Base-by-base conservation (phyloP, 768 basidiomycete species). In the Boletus pseudopeckii region DNA sequence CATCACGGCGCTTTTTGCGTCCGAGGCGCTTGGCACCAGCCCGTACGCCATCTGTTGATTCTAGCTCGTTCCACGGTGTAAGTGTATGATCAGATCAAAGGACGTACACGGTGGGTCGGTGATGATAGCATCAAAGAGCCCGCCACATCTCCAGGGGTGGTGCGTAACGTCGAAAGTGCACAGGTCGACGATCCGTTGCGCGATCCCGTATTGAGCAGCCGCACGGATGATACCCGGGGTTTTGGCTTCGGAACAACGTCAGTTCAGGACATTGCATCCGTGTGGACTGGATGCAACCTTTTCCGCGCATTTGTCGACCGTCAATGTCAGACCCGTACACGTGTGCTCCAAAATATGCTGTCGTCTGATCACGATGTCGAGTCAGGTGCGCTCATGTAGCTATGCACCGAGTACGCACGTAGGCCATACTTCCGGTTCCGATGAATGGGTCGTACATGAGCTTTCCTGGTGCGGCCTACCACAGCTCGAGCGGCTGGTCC, bases 281-380 rank as follows among this genome's bases (percentile, higher is more conserved):
- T 9, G 18, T 22, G 44, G 34, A 45, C 22, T 7, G 26, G 20
- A 34, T 26, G 3, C 49, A 58, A 88, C 93, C 81, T 80, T 92
- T 96, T 17, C 97, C 97, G 55, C 93, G 78, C 88, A 98, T 95
- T 67, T 98, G 96, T 39, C 97, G 80, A 0, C 97, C 97, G 64
- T 98, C 96, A 45, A 99, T 98, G 68, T 98, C 97, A 17, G 92
- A 94, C 17, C 96, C 97, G 51, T 90, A 84, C 1, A 94, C 82
- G 26, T 84, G 70, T 1, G 94, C 87, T 2, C 97, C 97, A 60
- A 95, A 98, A 63, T 92, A 79, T 0, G 93, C 90, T 3, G 82
- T 80, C 0, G 94, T 90, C 91, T 94, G 65, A 11, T 33, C 28
- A 41, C 10, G 24, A 40, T 18, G 36, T 20, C 39, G 34, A 18